Evolutionary conservation across 2,329 filamentous ascomycete genomes (phyloP), one percentile per base, ranked within the genome.

Genomic region (Nemania bipapillata): DNA sequence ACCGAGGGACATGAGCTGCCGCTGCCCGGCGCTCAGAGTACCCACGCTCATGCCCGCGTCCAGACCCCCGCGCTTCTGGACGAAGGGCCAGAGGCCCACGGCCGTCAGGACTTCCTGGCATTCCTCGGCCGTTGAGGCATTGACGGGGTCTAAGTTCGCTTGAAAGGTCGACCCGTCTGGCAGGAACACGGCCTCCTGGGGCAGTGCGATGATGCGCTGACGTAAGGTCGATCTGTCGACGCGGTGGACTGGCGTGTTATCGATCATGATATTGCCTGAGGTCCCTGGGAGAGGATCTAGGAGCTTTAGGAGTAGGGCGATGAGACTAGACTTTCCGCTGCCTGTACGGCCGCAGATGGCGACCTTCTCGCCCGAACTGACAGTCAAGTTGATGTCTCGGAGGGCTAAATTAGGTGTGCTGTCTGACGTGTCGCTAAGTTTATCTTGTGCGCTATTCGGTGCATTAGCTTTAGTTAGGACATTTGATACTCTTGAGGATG

Each of bases 1-100:
- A 2, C 42, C 58, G 2, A 61, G 58, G 11, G 45, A 37, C 12
- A 61, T 52, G 11, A 61, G 20, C 50, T 61, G 58, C 6, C 32
- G 30, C 30, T 61, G 58, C 1, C 58, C 58, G 12, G 50, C 42
- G 11, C 45, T 52, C 3, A 60, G 22, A 11, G 22, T 22, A 3
- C 50, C 58, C 2, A 12, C 32, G 20, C 37, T 12, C 22, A 61
- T n/a, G 20, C 12, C 15, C 17, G 47, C 20, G 9, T 52, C 47
- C 6, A 61, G 45, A 9, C 49, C 32, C 11, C 45, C 58, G 6
- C 40, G 17, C 17, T 20, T n/a, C 2, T n/a, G 17, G 17, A 45
- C 17, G 6, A 45, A 17, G 17, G 17, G 15, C 40, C 40, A 45
- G 17, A 45, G 17, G 3, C 40, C 40, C 2, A 45, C 40, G 40